Conservation (phyloP, 169 alveolate species). For the Sarcocystis neurona region DNA sequence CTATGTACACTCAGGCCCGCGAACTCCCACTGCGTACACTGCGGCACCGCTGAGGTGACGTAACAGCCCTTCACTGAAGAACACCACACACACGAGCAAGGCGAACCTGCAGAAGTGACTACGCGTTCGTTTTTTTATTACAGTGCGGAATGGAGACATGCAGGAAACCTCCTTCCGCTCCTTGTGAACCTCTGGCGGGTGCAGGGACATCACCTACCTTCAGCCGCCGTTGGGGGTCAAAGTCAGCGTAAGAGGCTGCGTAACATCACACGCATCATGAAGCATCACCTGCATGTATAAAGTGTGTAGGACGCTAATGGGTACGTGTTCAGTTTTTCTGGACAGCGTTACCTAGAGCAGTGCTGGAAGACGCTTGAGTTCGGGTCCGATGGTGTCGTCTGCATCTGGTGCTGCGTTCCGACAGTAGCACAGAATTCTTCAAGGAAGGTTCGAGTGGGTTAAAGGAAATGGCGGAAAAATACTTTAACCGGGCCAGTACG, state of each 20-base stretch:
- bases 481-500: slow-evolving; percentile 2
- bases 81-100: neutral
- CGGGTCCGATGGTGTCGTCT: neutral
- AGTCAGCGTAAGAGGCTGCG: neutral
- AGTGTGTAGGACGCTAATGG: neutral
- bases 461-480: neutral
- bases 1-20: too few species aligned
- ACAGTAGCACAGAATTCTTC: neutral
- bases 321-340: too few species aligned
- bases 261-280: neutral
- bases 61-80: neutral
- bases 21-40: neutral
- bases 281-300: neutral
- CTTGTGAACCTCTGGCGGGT: neutral
- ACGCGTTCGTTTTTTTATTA: too few species aligned
- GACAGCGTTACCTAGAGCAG: neutral
- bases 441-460: neutral
- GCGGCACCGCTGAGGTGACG: neutral
- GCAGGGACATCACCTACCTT: neutral
- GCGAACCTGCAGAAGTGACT: too few species aligned
- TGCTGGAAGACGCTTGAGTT: neutral
- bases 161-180: too few species aligned
- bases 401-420: slow-evolving; percentile 1
- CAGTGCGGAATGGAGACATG: too few species aligned
- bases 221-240: neutral